Percentiles rank a stretch among this genome's conserved stretches.
Evolutionary conservation across 1,139 yeast genomes (phyloP).

Genomic region (Yamadazyma kanchanaburiensis): DNA sequence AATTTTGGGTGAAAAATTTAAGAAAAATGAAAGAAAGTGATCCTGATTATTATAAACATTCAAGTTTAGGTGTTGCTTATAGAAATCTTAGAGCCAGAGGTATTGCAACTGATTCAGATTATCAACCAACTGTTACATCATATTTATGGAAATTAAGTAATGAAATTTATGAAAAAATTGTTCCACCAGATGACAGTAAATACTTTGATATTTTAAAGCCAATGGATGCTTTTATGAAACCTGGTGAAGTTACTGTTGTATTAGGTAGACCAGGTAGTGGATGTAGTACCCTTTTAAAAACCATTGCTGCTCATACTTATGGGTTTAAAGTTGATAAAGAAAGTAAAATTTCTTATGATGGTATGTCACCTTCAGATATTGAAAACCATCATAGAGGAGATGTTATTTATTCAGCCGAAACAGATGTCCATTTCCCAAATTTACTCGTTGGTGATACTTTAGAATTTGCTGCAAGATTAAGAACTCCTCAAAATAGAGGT

Average conservation of each 20-base stretch:
- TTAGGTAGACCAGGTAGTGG: slow-evolving; percentile 39
- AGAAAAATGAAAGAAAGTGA: slow-evolving; percentile 32
- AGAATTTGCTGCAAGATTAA: slow-evolving; percentile 39
- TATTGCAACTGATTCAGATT: slow-evolving; percentile 73
- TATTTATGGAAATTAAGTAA: slow-evolving; percentile 24
- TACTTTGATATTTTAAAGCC: slow-evolving; percentile 30
- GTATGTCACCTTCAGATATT: slow-evolving; percentile 47
- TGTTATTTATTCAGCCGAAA: slow-evolving; percentile 50
- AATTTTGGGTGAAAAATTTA: slow-evolving; percentile 30
- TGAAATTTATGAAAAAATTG: slow-evolving; percentile 12
- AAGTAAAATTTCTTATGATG: slow-evolving; percentile 41
- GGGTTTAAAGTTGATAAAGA: slow-evolving; percentile 31
- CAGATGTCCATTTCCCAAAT: slow-evolving; percentile 54
- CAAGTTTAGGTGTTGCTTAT: slow-evolving; percentile 67
- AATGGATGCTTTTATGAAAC: slow-evolving; percentile 31
- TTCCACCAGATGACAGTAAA: slow-evolving; percentile 13
- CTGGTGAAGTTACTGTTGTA: slow-evolving; percentile 36
- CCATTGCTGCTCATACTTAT: slow-evolving; percentile 33
- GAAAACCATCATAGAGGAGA: slow-evolving; percentile 44
- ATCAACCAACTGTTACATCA: slow-evolving; percentile 69
- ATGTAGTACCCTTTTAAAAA: slow-evolving; percentile 31
- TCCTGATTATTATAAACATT: slow-evolving; percentile 62
- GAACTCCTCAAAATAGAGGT: slow-evolving; percentile 41
- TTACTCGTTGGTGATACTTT: slow-evolving; percentile 51
- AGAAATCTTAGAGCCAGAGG: slow-evolving; percentile 70